Evolutionary conservation across 805 yeast genomes (phyloP), one percentile per base, ranked within the genome.

Genomic region (Candida insectalens): DNA sequence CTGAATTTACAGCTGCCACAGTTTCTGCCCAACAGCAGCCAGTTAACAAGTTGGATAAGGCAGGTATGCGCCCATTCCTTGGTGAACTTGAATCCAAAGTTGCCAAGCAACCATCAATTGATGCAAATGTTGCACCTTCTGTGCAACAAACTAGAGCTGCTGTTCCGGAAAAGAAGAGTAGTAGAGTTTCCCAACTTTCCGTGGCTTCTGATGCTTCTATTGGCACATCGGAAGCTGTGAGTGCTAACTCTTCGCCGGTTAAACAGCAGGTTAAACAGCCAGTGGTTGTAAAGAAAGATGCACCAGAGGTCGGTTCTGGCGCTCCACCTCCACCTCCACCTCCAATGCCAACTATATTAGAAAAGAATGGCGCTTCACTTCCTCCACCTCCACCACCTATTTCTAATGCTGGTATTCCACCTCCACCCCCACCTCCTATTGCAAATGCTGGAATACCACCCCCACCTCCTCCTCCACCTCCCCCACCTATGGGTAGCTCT

Each of bases 11-110:
- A 6, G 39, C 43, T 5, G 38, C 46, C 17, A 46, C 49, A 25
- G 47, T 47, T 6, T 43, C 51, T 7, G 27, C 39, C 3, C 29
- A 39, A 39, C 28, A 28, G 13, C 40, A 36, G 4, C 39, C 39
- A 7, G 38, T 43, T 20, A 41, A 49, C 29, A 41, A 47, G 35
- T 34, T 42, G 21, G 45, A 47, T 13, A 29, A 37, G 1, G 22
- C 25, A 18, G 39, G 40, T 16, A 50, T 46, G 49, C 44, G 50
- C 33, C 57, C 65, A 19, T 74, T 75, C 46, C 56, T 76, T 42
- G 60, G 64, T 30, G 83, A 76, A 46, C 56, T 76, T 42, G 60
- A 66, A 16, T 51, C 64, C 3, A 72, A 69, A 42, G 77, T 74
- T 9, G 58, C 53, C 6, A 68, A 58, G 36, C 47, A 61, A 3